A percentile compares a stretch with the other conserved stretches of the same genome.
Evolutionary conservation across 495 filamentous ascomycete genomes (phyloP).

Genomic region (Staphylotrichum longicolle): DNA sequence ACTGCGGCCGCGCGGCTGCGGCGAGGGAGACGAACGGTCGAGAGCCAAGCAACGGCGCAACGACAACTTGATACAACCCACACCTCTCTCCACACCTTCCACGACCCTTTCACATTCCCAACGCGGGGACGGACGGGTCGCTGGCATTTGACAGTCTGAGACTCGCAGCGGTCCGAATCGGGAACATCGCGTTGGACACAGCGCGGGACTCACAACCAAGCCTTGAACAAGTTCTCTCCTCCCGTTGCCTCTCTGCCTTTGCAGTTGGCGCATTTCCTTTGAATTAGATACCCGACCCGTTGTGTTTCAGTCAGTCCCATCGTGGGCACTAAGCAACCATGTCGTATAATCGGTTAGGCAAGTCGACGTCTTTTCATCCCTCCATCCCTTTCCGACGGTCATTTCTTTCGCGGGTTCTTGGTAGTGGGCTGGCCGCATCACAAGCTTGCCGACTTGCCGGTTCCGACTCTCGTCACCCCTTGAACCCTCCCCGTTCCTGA

Average conservation of each 20-base stretch:
- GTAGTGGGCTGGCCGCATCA: conserved; percentile 7
- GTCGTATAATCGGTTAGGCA: conserved; percentile 73
- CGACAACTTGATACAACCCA: conserved; percentile 1
- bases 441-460: conserved; percentile 3
- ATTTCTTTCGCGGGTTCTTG: background rate
- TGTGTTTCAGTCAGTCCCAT: conserved; percentile 17
- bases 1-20: conserved; percentile 17
- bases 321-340: conserved; percentile 39
- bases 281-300: conserved; percentile 9
- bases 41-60: background rate
- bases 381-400: conserved; percentile 8
- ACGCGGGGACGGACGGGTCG: background rate
- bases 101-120: conserved; percentile 6
- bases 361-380: conserved; percentile 37
- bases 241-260: background rate
- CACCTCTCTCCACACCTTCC: conserved; percentile 2
- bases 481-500: conserved; percentile 7
- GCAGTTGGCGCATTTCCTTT: conserved; percentile 10
- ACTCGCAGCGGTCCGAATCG: conserved; percentile 8
- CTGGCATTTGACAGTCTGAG: conserved; percentile 15
- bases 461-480: background rate
- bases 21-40: background rate
- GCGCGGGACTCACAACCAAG: background rate
- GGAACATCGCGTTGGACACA: background rate
- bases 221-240: background rate